Evolutionary conservation across 768 basidiomycete species (phyloP), one percentile per base, ranked within the genome.

Genomic region (Suillus alpinus): DNA sequence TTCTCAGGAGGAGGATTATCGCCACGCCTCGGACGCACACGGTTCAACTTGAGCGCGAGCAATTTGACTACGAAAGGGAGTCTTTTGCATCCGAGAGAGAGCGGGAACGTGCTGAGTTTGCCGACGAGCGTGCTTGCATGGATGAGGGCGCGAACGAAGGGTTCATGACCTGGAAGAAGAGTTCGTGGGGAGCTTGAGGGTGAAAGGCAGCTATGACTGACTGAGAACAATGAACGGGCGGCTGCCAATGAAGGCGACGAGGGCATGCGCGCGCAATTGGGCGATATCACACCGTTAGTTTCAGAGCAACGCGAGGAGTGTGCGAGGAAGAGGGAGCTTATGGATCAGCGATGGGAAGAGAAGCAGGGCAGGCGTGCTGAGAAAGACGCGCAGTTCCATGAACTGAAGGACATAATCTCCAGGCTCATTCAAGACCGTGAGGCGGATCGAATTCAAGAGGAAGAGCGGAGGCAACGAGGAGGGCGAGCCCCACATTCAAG

Each of bases 281-380:
- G 70, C 5, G 91, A 93, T 61, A 83, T 94, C 63, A 87, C 91
- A 1, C 87, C 87, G 62, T 69, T 91, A 57, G 77, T 93, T 14
- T 85, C 89, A 59, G 85, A 88, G 60, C 87, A 91, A 59, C 78
- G 83, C 2, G 82, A 86, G 36, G 78, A 81, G 53, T 80, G 81
- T 39, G 81, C 84, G 34, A 75, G 79, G 65, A 89, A 92, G 77
- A 86, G 79, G 60, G 78, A 80, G 13, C 59, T 82, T 18, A 79
- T 81, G 75, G 88, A 92, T 16, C 75, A 83, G 43, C 82, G 86
- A 37, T 90, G 83, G 79, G 77, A 76, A 8, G 84, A 86, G 63
- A 92, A 92, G 71, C 73, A 81, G 66, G 74, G 66, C 13, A 77
- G 89, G 58, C 79, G 87, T 43, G 73, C 77, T 20, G 79, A 84